These are phyloP conservation scores for Skeletonema marinoi DNA, from an alignment of 108 stramenopile species.

Conservation along the genomic window DNA sequence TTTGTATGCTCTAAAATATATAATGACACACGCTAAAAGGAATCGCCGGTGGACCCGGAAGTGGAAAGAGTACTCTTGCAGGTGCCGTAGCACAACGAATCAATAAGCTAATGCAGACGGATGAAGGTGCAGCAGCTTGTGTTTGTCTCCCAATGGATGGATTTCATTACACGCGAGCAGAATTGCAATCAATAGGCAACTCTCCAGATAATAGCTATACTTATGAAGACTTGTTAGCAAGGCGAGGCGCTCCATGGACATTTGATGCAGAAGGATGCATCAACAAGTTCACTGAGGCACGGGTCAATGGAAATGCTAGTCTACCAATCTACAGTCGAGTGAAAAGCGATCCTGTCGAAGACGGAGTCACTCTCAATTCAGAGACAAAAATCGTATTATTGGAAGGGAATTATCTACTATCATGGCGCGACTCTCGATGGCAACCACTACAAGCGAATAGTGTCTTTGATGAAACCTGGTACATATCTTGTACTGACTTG, in stretches of 20 bases:
- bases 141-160: conserved; percentile 78
- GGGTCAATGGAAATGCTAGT: conserved; percentile 35
- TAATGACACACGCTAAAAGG: too few relatives aligned
- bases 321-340: conserved; percentile 63
- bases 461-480: conserved; percentile 81
- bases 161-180: conserved; percentile 57
- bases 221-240: conserved; percentile 43
- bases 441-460: conserved; percentile 30
- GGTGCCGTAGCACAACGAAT: conserved; percentile 40
- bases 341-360: conserved; percentile 62
- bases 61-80: conserved; percentile 71
- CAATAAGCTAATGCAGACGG: conserved; percentile 28
- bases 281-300: conserved; percentile 38
- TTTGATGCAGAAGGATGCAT: conserved; percentile 64
- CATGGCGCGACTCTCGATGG: conserved; percentile 59
- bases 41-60: conserved; percentile 72
- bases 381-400: conserved; percentile 61
- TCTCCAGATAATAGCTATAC: conserved; percentile 11
- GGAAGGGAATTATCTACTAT: conserved; percentile 71
- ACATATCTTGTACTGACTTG: conserved; percentile 37
- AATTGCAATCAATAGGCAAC: conserved; percentile 42
- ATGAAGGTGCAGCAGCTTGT: conserved; percentile 16
- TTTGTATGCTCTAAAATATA: too few relatives aligned
- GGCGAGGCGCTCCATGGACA: conserved; percentile 76
- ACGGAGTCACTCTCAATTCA: conserved; percentile 38